A percentile compares a stretch with the other conserved stretches of the same genome.
These are phyloP conservation scores for Pythium myriotylum DNA, from an alignment of 352 stramenopile species.

Conservation along the genomic window DNA sequence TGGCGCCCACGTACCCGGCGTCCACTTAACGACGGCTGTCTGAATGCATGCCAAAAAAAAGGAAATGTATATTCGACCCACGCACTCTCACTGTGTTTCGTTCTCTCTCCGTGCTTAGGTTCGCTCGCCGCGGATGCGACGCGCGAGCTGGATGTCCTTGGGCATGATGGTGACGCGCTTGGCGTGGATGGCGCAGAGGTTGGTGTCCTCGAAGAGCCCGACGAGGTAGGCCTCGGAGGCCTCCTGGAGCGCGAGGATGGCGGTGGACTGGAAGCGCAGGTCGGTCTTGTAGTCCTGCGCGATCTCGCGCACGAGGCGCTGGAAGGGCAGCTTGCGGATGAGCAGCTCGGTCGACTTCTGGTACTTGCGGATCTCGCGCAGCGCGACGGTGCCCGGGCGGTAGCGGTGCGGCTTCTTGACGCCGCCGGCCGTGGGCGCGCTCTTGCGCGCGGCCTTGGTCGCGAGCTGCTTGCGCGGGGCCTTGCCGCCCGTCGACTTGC, in stretches of 20 bases:
- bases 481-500: slow-evolving; percentile 95
- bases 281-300: slow-evolving; percentile 97
- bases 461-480: slow-evolving; percentile 94
- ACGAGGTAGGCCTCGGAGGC: slow-evolving; percentile 94
- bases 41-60: no score
- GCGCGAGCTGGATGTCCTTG: slow-evolving; percentile 96
- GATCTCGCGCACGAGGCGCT: slow-evolving; percentile 95
- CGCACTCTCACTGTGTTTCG: background rate
- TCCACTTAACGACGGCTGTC: no score
- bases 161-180: slow-evolving; percentile 98
- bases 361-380: slow-evolving; percentile 97
- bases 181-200: slow-evolving; percentile 95
- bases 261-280: slow-evolving; percentile 95
- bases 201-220: slow-evolving; percentile 95
- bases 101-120: slow-evolving; percentile 44
- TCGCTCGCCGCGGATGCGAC: slow-evolving; percentile 91
- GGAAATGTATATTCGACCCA: background rate
- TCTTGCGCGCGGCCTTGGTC: slow-evolving; percentile 93
- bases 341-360: slow-evolving; percentile 96
- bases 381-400: slow-evolving; percentile 80
- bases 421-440: slow-evolving; percentile 88
- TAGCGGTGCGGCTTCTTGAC: slow-evolving; percentile 91
- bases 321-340: slow-evolving; percentile 96
- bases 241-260: slow-evolving; percentile 92
- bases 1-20: slow-evolving; percentile 3